Evolutionary conservation across 257 asterid species (phyloP), one percentile per base, ranked within the genome.

Genomic region (Striga asiatica): DNA sequence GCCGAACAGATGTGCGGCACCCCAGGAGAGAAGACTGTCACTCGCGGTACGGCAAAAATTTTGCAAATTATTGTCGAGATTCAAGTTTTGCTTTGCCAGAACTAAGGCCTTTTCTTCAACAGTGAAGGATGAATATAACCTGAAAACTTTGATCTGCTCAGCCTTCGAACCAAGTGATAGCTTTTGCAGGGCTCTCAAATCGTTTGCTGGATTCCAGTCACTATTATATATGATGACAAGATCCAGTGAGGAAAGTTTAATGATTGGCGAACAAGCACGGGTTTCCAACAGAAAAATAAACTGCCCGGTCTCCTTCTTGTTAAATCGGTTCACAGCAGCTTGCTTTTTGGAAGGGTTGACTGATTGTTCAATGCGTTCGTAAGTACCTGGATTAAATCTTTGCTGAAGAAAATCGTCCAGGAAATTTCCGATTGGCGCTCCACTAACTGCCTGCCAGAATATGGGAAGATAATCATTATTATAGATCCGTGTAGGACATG

Each of bases 201-300:
- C 98, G 46, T 74, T 79, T 41, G 78, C 76, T 3, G 94, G 98
- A 61, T 84, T 82, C 85, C 78, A 76, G 49, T 88, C 97, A 17
- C 95, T 77, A 66, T 75, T 77, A 67, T 70, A 84, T 62, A 84
- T 71, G 74, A 91, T 12, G 37, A 87, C 69, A 61, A 59, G 54
- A 76, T 91, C 93, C 71, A 91, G 61, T 9, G 80, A 67, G 10
- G 76, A 68, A 61, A 77, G 79, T 68, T 79, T 87, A 39, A 87
- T 70, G 35, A 59, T 20, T 20, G 89, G 60, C 24, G 77, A 42
- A 73, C 97, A 82, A 56, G 91, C 95, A 69, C 97, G 95, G 29
- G 74, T 85, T 70, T 88, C 98, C 46, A 87, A 74, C 50, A 91
- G 76, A 67, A 91, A 73, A 62, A 79, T 88, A 72, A 91, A 91